These are phyloP conservation scores for Candida tammaniensis DNA, from an alignment of 805 yeast genomes.

Conservation along the genomic window DNA sequence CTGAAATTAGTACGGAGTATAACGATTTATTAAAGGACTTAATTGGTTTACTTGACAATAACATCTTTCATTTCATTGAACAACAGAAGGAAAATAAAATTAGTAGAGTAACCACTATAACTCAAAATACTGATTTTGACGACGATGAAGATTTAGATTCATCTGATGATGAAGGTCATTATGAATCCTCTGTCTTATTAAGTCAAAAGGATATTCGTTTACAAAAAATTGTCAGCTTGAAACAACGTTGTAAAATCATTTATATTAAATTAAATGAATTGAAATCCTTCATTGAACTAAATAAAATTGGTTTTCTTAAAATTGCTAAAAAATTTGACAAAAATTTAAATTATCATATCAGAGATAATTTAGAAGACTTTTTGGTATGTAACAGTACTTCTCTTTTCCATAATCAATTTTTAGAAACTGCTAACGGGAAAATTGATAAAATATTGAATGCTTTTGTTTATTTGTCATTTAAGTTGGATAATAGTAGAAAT, in stretches of 20 bases:
- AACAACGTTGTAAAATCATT: slow-evolving; percentile 59
- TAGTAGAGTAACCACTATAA: slow-evolving; percentile 14
- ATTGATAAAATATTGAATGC: slow-evolving; percentile 52
- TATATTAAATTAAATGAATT: slow-evolving; percentile 80
- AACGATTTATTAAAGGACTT: slow-evolving; percentile 48
- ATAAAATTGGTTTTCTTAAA: slow-evolving; percentile 85
- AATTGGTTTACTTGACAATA: slow-evolving; percentile 13
- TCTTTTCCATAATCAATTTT: slow-evolving; percentile 48
- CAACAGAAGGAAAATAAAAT: slow-evolving; percentile 7
- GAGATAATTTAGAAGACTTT: slow-evolving; percentile 52
- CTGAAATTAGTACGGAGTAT: slow-evolving; percentile 43
- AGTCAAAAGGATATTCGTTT: slow-evolving; percentile 48
- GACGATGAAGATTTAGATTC: slow-evolving; percentile 23
- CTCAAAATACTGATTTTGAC: slow-evolving; percentile 27
- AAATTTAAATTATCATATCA: slow-evolving; percentile 60
- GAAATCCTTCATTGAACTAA: slow-evolving; percentile 78
- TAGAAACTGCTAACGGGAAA: slow-evolving; percentile 41
- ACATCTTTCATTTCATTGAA: slow-evolving; percentile 11
- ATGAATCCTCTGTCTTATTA: slow-evolving; percentile 46
- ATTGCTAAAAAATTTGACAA: slow-evolving; percentile 92
- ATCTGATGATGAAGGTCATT: slow-evolving; percentile 27
- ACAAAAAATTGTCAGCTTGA: slow-evolving; percentile 59
- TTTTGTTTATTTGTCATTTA: slow-evolving; percentile 47
- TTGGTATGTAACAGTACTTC: slow-evolving; percentile 47
- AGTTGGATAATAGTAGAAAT: slow-evolving; percentile 46